Conservation (phyloP, 1,139 yeast genomes). For the Kodamaea ohmeri region DNA sequence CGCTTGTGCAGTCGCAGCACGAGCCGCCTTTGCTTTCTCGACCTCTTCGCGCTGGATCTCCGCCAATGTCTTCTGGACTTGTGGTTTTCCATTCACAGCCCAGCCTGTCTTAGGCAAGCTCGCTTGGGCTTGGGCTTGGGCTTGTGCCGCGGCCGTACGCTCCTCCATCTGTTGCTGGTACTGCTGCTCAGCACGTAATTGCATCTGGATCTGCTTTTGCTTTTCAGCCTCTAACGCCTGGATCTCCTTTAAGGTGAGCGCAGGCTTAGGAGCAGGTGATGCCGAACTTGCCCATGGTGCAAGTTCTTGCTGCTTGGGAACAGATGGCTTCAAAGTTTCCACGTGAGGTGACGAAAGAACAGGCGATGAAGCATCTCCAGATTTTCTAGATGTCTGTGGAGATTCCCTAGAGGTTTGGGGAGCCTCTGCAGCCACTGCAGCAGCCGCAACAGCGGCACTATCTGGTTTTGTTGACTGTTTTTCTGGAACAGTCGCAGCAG, state of each 20-base stretch:
- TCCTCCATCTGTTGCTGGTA: conserved; percentile 17
- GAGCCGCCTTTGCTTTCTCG: conserved; percentile 36
- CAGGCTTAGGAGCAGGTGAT: conserved; percentile 34
- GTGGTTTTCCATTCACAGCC: conserved; percentile 39
- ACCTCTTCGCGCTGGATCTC: conserved; percentile 49
- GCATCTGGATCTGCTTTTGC: conserved; percentile 35
- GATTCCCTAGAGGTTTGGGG: no score
- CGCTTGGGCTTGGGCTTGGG: conserved; percentile 23
- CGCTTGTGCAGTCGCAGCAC: conserved; percentile 20
- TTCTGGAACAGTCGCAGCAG: no score
- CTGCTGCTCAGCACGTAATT: conserved; percentile 25
- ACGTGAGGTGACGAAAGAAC: conserved; percentile 8
- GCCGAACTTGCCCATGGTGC: conserved; percentile 58
- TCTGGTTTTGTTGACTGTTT: neutral
- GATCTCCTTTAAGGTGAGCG: conserved; percentile 65
- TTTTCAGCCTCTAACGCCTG: conserved; percentile 62
- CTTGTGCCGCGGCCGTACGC: conserved; percentile 20
- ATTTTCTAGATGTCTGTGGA: no score
- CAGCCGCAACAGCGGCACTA: conserved; percentile 1
- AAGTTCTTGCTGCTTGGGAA: conserved; percentile 26
- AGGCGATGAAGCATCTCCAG: conserved; percentile 1
- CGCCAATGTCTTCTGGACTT: conserved; percentile 38
- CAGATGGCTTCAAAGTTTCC: conserved; percentile 22
- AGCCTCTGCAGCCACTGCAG: neutral
- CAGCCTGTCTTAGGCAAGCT: conserved; percentile 52